Base-by-base conservation (phyloP, 495 filamentous ascomycete species). In the Aspergillus sparsus region DNA sequence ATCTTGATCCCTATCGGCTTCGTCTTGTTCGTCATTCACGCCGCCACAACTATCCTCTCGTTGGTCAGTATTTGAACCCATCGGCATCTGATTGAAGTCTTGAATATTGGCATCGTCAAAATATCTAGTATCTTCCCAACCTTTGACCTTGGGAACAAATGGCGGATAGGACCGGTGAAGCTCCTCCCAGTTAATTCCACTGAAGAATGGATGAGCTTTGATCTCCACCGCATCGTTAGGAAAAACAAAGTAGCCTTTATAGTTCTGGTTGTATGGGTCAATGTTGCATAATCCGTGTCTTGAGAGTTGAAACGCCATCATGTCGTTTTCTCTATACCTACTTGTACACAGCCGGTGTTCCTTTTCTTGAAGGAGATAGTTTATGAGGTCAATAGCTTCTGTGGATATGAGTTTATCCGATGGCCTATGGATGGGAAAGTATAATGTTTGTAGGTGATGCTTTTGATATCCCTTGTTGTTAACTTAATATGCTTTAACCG, bases 61-160 rank as follows among this genome's bases (percentile, higher is more conserved):
- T 7, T 57, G 60, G 31, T 70, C 64, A 1, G 53, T 61, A 6
- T 71, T 65, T 15, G 63, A 70, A 21, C 58, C 61, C 3, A 57
- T 66, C 5, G 68, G 67, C 1, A 75, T 70, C 16, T 77, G 76
- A 21, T 80, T 80, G 42, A 66, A 56, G 13, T 82, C 75, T 37
- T 79, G 89, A 82, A n/a, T 84, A 75, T 39, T 87, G 86, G 61
- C 88, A 53, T 93, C 89, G 53, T 95, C 89, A 62, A 96, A 96
- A 69, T 96, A 97, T 57, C 89, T 87, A 11, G 92, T 96, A 62
- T 97, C 91, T 58, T 93, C 91, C 65, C 82, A 79, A 27, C 80
- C 76, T 35, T 77, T 80, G 34, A 96, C 85, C 41, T 80, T 73
- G 3, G 93, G 93, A 6, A 95, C 77, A 61, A 90, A 89, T 5